These are phyloP conservation scores for Saksenaea oblongispora DNA, from an alignment of 371 early-diverging fungal species.

Conservation along the genomic window DNA sequence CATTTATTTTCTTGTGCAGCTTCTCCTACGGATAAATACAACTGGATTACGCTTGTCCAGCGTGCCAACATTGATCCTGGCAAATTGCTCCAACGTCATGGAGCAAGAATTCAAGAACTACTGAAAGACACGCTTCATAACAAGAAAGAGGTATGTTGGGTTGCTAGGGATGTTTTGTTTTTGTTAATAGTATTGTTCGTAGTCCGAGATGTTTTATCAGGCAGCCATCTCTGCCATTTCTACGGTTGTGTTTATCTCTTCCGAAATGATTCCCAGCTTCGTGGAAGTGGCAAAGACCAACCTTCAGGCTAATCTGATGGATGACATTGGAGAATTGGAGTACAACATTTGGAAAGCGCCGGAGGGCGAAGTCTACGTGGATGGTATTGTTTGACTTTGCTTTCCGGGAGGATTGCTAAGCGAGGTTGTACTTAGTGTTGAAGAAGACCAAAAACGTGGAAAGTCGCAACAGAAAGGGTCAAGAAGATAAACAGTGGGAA, in stretches of 20 bases:
- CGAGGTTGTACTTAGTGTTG: constrained; percentile 18
- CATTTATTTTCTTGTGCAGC: constrained; percentile 20
- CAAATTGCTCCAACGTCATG: constrained; percentile 56
- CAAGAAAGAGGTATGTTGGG: constrained; percentile 18
- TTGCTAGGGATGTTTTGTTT: neutral
- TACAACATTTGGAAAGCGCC: constrained; percentile 70
- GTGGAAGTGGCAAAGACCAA: constrained; percentile 47
- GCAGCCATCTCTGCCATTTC: constrained; percentile 61
- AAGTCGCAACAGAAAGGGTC: constrained; percentile 54
- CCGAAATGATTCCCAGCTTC: constrained; percentile 49
- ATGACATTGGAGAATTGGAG: constrained; percentile 55
- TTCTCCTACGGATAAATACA: constrained; percentile 70
- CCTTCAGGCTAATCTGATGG: constrained; percentile 46
- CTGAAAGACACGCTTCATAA: constrained; percentile 37
- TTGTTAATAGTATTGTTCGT: constrained; percentile 19
- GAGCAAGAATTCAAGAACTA: constrained; percentile 40
- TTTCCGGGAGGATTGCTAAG: neutral
- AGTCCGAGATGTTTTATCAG: constrained; percentile 50
- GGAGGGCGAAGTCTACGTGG: constrained; percentile 67
- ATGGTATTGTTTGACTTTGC: constrained; percentile 37
- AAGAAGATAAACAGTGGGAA: constrained; percentile 84
- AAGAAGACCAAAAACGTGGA: constrained; percentile 55
- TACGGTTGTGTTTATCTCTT: constrained; percentile 59
- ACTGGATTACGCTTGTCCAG: constrained; percentile 85
- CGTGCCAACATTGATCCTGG: constrained; percentile 76